Conservation (phyloP, 805 yeast species). For the Alloascoidea africana region DNA sequence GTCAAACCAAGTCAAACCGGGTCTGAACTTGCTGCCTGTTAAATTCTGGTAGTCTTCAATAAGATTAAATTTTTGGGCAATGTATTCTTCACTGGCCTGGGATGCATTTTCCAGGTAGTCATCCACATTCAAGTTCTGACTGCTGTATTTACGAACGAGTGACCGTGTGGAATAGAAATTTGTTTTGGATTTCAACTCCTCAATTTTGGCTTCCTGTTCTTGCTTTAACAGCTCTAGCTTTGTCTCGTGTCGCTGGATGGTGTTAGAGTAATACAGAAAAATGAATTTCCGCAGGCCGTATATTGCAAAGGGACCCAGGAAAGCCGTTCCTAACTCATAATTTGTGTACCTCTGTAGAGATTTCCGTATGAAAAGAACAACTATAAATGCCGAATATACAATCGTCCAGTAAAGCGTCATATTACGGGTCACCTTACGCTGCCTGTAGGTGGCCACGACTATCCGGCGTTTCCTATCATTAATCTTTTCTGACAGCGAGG, state of each 20-base stretch:
- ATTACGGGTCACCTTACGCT: background rate
- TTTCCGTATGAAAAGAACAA: background rate
- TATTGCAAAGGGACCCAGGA: background rate
- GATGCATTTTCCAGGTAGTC: background rate
- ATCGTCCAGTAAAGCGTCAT: background rate
- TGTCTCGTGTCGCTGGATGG: background rate
- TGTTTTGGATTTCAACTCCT: background rate
- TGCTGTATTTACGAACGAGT: background rate
- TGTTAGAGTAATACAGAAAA: background rate
- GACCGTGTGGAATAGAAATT: background rate
- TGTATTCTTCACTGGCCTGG: background rate
- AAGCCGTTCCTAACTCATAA: too few species aligned
- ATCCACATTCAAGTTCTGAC: background rate
- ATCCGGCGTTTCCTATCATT: background rate
- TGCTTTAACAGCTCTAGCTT: background rate
- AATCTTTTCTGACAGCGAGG: background rate
- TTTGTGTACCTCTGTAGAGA: background rate
- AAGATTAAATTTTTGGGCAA: background rate
- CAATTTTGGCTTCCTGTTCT: background rate
- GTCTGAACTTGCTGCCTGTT: too few species aligned
- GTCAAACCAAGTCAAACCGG: too few species aligned
- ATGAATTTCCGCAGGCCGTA: background rate
- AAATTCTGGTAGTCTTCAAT: background rate
- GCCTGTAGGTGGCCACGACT: background rate
- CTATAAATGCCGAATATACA: background rate